Percentiles rank a stretch among this genome's conserved stretches.
phyloP scores from a whole-genome alignment of 805 yeast species.

The Brettanomyces custersianus region DNA sequence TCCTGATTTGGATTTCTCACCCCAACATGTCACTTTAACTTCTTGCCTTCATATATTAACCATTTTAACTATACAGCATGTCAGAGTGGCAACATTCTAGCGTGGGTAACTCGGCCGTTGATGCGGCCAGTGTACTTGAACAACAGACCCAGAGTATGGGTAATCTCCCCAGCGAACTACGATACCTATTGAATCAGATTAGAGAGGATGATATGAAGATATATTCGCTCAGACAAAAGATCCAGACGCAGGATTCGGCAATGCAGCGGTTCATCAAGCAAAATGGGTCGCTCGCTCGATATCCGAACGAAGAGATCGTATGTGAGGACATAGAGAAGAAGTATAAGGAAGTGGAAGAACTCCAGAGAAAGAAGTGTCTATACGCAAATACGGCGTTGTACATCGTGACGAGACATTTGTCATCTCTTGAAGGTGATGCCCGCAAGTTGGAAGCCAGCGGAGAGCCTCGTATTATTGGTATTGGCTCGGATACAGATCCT shows the following conservation, averaged over 20 bases:
- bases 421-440: constrained; percentile 66
- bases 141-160: constrained; percentile 56
- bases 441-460: constrained; percentile 73
- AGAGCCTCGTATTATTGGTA: constrained; percentile 28
- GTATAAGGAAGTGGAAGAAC: constrained; percentile 43
- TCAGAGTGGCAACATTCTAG: not conserved
- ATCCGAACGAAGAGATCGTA: constrained; percentile 70
- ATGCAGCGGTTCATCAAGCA: constrained; percentile 75
- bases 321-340: constrained; percentile 63
- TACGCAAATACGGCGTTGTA: constrained; percentile 80
- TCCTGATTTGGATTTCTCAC: too few species aligned
- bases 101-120: constrained; percentile 49
- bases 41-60: too few species aligned
- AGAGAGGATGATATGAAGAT: constrained; percentile 57
- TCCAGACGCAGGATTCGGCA: constrained; percentile 65
- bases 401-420: constrained; percentile 65
- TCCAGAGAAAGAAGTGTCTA: constrained; percentile 72
- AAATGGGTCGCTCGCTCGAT: constrained; percentile 71
- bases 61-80: too few species aligned
- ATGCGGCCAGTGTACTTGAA: constrained; percentile 78
- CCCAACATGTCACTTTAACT: too few species aligned
- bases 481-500: constrained; percentile 9
- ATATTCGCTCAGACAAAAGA: constrained; percentile 56
- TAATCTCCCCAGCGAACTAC: constrained; percentile 81
- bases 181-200: constrained; percentile 71